Evolutionary conservation across 345 rosid genomes (phyloP).

Genomic region (Murraya koenigii): DNA sequence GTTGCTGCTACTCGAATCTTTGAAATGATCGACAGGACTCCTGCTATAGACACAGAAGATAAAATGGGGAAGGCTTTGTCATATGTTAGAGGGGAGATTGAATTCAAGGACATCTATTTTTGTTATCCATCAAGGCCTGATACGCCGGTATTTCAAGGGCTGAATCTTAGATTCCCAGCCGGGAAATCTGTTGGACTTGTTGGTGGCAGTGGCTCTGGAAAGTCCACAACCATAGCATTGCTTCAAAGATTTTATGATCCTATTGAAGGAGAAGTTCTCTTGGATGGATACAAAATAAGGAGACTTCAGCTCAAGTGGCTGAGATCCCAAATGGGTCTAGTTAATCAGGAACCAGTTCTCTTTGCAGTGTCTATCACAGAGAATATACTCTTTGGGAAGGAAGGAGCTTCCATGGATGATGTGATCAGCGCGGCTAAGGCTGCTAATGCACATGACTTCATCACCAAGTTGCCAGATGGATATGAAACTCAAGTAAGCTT

Average conservation of each 20-base stretch:
- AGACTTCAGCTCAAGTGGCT: conserved; percentile 66
- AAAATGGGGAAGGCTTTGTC: conserved; percentile 62
- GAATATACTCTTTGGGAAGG: conserved; percentile 62
- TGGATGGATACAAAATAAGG: conserved; percentile 56
- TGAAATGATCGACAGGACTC: conserved; percentile 50
- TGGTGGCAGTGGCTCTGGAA: conserved; percentile 75
- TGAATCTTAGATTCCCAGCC: conserved; percentile 53
- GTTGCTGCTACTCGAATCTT: conserved; percentile 43
- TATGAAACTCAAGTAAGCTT: conserved; percentile 62
- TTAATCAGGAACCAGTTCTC: conserved; percentile 66
- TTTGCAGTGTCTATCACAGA: conserved; percentile 61
- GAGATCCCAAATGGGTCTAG: conserved; percentile 64
- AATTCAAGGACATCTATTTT: conserved; percentile 46
- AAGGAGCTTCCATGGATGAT: conserved; percentile 60
- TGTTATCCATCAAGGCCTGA: conserved; percentile 67
- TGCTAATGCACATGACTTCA: conserved; percentile 70
- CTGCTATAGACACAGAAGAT: conserved; percentile 52
- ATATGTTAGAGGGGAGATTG: conserved; percentile 59
- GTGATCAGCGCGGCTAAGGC: conserved; percentile 51
- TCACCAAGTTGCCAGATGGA: conserved; percentile 56
- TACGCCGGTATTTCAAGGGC: conserved; percentile 47
- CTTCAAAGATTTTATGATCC: conserved; percentile 70
- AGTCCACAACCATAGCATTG: conserved; percentile 57
- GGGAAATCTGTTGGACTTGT: conserved; percentile 63
- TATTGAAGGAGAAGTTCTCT: conserved; percentile 45